Conservation (phyloP, 345 rosid genomes). For the Eucalyptus sideroxylon region DNA sequence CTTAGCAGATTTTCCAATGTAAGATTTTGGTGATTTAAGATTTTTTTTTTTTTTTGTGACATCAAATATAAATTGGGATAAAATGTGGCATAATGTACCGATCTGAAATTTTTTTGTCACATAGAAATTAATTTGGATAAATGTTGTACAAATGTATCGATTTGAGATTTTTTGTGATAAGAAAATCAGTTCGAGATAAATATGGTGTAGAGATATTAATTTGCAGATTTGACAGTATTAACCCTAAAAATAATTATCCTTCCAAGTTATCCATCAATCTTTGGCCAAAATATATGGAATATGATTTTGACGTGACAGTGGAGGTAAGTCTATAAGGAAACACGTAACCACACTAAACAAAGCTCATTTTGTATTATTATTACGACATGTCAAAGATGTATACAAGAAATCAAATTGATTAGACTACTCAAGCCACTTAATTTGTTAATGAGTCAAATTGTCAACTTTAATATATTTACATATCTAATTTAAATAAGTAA, state of each 20-base stretch:
- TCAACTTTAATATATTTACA: not conserved
- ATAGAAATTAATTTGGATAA: not conserved
- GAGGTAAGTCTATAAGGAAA: not conserved
- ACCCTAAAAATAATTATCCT: not conserved
- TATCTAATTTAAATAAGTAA: not conserved
- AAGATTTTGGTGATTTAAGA: not conserved
- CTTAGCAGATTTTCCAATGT: not conserved
- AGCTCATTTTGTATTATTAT: not conserved
- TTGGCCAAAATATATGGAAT: not conserved
- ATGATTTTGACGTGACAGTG: not conserved
- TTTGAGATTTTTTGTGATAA: not conserved
- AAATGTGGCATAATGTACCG: not conserved
- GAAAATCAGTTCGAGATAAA: not conserved
- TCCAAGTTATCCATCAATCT: not conserved
- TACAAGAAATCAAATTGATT: not conserved
- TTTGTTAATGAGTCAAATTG: not conserved
- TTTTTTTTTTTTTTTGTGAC: not conserved
- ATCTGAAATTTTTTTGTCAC: not conserved
- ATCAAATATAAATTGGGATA: not conserved
- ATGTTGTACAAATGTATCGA: not conserved
- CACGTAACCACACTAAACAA: not conserved
- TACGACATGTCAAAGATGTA: not conserved
- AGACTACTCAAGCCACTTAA: not conserved
- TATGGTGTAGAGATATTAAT: not conserved
- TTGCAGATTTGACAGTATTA: not conserved